Conservation (phyloP, 1,284 basidiomycete genomes). For the Sanguinoderma infundibulare region DNA sequence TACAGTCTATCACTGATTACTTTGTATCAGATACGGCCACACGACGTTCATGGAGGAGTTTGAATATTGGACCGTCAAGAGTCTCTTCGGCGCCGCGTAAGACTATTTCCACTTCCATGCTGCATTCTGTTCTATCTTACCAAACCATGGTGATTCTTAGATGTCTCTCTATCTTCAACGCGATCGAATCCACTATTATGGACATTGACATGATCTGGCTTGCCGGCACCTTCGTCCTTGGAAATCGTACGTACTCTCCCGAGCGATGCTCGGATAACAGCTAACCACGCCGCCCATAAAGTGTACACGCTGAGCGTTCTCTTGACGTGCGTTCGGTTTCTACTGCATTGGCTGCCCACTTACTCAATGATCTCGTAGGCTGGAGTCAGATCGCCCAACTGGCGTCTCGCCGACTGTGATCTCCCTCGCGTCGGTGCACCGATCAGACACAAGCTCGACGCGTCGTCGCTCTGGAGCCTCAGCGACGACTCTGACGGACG, state of each 20-base stretch:
- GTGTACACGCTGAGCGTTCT: constrained; percentile 24
- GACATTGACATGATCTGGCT: constrained; percentile 15
- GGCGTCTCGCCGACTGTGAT: neutral
- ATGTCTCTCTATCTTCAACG: constrained; percentile 13
- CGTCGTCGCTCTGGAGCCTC: constrained; percentile 10
- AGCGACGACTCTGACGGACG: constrained; percentile 5
- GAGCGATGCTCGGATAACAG: no score
- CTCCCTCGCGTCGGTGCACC: neutral
- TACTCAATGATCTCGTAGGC: neutral
- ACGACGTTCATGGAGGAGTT: constrained; percentile 6
- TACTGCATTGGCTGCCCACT: no score
- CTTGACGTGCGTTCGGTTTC: constrained; percentile 7
- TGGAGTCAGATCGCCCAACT: constrained; percentile 1
- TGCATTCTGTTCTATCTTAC: neutral
- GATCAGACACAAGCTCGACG: neutral
- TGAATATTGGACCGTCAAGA: constrained; percentile 21
- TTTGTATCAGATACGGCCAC: constrained; percentile 6
- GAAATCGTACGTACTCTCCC: constrained; percentile 12
- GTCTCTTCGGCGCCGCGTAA: constrained; percentile 18
- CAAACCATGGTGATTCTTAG: neutral
- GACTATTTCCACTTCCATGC: neutral
- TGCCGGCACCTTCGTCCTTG: constrained; percentile 17
- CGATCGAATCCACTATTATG: constrained; percentile 8
- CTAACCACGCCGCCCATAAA: neutral
- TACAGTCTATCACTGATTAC: no score